Percentiles rank a stretch among this genome's conserved stretches.
Evolutionary conservation across 305 asterid genomes (phyloP).

Genomic region (Fraxinus nigra): DNA sequence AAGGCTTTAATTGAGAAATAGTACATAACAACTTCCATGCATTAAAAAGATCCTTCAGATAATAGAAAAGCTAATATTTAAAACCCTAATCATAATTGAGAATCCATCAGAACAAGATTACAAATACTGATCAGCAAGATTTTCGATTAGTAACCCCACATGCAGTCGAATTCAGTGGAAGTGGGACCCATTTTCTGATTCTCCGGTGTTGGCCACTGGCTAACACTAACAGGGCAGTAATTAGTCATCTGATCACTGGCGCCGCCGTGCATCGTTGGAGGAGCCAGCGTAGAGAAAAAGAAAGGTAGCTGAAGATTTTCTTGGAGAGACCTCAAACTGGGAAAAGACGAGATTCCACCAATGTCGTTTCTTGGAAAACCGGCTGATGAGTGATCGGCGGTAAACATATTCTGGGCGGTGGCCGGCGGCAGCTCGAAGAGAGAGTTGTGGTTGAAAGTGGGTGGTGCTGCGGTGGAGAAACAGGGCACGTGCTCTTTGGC

Average conservation of each 20-base stretch:
- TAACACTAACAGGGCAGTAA: slow-evolving; percentile 10
- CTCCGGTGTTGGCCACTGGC: slow-evolving; percentile 47
- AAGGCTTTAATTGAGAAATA: background rate
- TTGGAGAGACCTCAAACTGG: slow-evolving; percentile 62
- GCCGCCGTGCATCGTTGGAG: slow-evolving; percentile 33
- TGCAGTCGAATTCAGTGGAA: slow-evolving; percentile 57
- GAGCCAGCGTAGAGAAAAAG: slow-evolving; percentile 32
- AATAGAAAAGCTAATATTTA: background rate
- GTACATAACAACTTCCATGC: slow-evolving; percentile 9
- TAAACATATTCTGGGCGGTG: slow-evolving; percentile 7
- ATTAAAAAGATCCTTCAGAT: background rate
- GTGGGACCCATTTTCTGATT: slow-evolving; percentile 41
- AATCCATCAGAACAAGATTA: background rate
- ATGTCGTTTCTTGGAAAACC: slow-evolving; percentile 33
- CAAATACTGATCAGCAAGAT: background rate
- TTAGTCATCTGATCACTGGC: slow-evolving; percentile 22
- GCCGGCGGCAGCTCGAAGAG: slow-evolving; percentile 47
- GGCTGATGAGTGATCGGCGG: slow-evolving; percentile 29
- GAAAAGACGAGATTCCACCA: slow-evolving; percentile 39
- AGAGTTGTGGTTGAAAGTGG: slow-evolving; percentile 42
- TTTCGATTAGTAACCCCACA: slow-evolving; percentile 54
- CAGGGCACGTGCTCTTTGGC: slow-evolving; percentile 98
- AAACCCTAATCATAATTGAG: background rate
- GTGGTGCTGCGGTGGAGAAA: slow-evolving; percentile 71
- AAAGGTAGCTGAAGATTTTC: slow-evolving; percentile 60